These are phyloP conservation scores for Ploettnerulaceae sp. DNA, from an alignment of 2,329 filamentous ascomycete genomes.

Conservation along the genomic window DNA sequence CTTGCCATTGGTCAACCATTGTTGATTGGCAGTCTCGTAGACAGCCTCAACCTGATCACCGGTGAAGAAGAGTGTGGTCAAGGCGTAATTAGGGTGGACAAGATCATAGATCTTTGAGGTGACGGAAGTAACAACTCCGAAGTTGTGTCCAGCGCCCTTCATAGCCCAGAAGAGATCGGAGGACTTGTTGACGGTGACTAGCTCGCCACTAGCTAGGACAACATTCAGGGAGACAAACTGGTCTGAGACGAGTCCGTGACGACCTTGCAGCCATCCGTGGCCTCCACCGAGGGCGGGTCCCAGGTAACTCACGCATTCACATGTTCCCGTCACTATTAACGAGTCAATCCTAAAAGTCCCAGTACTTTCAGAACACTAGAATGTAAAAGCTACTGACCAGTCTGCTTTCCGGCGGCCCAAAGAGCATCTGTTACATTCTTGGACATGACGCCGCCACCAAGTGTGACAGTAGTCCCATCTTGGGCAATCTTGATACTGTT, in stretches of 20 bases:
- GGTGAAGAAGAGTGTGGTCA: slow-evolving; percentile 41
- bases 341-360: too few relatives aligned
- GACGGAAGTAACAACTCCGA: slow-evolving; percentile 49
- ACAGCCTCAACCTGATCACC: slow-evolving; percentile 46
- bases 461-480: slow-evolving; percentile 30
- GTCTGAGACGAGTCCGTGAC: slow-evolving; percentile 47
- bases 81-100: slow-evolving; percentile 35
- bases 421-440: slow-evolving; percentile 30
- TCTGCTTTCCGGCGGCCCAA: slow-evolving; percentile 31
- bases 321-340: slow-evolving; percentile 42
- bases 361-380: too few relatives aligned
- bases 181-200: slow-evolving; percentile 36
- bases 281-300: slow-evolving; percentile 53
- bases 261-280: slow-evolving; percentile 52
- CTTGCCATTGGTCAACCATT: slow-evolving; percentile 40
- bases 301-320: slow-evolving; percentile 44
- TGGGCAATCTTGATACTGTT: slow-evolving; percentile 28
- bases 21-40: slow-evolving; percentile 43
- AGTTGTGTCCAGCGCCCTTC: slow-evolving; percentile 53
- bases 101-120: slow-evolving; percentile 45
- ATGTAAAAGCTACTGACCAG: too few relatives aligned
- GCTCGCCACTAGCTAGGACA: slow-evolving; percentile 45
- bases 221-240: slow-evolving; percentile 45
- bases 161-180: slow-evolving; percentile 54
- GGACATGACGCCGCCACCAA: slow-evolving; percentile 33